Conservation (phyloP, 2,329 filamentous ascomycete genomes). For the Acrocalymma vagum region DNA sequence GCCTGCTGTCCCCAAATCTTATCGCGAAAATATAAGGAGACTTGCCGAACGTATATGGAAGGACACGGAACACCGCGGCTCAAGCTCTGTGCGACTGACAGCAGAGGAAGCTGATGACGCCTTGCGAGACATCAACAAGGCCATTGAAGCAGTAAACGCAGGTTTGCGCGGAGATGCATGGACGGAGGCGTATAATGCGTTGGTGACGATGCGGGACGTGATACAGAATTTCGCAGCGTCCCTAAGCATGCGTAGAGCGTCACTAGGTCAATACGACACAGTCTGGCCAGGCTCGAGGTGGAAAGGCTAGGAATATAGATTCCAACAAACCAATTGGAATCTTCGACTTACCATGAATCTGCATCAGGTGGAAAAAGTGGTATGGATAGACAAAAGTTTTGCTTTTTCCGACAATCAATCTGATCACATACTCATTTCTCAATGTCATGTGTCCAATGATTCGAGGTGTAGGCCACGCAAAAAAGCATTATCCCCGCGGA, state of each 20-base stretch:
- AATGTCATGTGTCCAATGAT: too few relatives aligned
- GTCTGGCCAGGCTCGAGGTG: constrained; percentile 17
- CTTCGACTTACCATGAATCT: too few relatives aligned
- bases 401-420: too few relatives aligned
- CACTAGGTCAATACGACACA: constrained; percentile 14
- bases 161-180: constrained; percentile 10
- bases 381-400: too few relatives aligned
- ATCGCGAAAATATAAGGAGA: constrained; percentile 8
- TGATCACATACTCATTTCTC: too few relatives aligned
- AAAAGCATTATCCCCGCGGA: too few relatives aligned
- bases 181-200: constrained; percentile 14
- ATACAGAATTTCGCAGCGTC: constrained; percentile 17
- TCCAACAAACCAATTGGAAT: too few relatives aligned
- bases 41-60: constrained; percentile 15
- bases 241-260: constrained; percentile 13
- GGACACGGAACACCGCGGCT: constrained; percentile 1
- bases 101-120: constrained; percentile 12
- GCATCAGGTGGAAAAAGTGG: too few relatives aligned
- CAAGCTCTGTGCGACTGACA: constrained; percentile 6
- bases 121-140: constrained; percentile 13
- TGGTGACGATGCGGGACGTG: constrained; percentile 16
- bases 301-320: too few relatives aligned
- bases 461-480: too few relatives aligned
- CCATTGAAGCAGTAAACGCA: constrained; percentile 14
- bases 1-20: constrained; percentile 12